A percentile compares a stretch with the other conserved stretches of the same genome.
Evolutionary conservation across 768 basidiomycete species (phyloP).

Genomic region (Mycena capillaripes): DNA sequence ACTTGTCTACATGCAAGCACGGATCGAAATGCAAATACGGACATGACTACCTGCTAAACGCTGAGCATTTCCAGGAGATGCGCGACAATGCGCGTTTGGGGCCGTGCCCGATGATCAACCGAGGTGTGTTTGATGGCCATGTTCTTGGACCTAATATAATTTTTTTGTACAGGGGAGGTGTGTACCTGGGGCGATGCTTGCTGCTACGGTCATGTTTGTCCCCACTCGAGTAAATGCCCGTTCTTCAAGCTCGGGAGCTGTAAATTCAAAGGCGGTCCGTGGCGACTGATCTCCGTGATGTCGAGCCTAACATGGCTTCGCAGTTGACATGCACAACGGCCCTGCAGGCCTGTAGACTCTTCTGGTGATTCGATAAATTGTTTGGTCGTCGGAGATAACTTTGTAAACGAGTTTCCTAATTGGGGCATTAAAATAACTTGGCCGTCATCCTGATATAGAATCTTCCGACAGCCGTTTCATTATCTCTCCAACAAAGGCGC

Average conservation of each 20-base stretch:
- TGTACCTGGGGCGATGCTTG: conserved; percentile 75
- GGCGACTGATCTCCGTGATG: conserved; percentile 17
- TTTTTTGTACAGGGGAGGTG: conserved; percentile 56
- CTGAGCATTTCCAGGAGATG: conserved; percentile 68
- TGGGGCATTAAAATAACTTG: conserved; percentile 1
- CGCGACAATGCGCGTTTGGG: conserved; percentile 70
- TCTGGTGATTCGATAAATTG: not conserved
- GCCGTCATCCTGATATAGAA: not conserved
- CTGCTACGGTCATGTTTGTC: conserved; percentile 68
- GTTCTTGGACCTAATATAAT: not conserved
- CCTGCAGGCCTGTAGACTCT: conserved; percentile 21
- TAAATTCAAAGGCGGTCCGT: conserved; percentile 73
- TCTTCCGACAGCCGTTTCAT: conserved; percentile 23
- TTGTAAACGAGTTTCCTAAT: conserved; percentile 37
- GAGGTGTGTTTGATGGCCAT: conserved; percentile 54
- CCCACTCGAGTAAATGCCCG: conserved; percentile 56
- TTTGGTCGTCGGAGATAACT: conserved; percentile 5
- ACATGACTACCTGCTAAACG: conserved; percentile 71
- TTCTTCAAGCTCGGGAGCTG: conserved; percentile 69
- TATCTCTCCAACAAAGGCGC: conserved; percentile 29
- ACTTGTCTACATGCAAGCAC: conserved; percentile 72
- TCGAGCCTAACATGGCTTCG: conserved; percentile 22
- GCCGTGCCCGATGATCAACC: conserved; percentile 72
- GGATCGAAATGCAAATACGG: conserved; percentile 71
- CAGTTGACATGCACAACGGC: conserved; percentile 58